Evolutionary conservation across 2,329 filamentous ascomycete genomes (phyloP), one percentile per base, ranked within the genome.

Genomic region (Paramyrothecium sp.): DNA sequence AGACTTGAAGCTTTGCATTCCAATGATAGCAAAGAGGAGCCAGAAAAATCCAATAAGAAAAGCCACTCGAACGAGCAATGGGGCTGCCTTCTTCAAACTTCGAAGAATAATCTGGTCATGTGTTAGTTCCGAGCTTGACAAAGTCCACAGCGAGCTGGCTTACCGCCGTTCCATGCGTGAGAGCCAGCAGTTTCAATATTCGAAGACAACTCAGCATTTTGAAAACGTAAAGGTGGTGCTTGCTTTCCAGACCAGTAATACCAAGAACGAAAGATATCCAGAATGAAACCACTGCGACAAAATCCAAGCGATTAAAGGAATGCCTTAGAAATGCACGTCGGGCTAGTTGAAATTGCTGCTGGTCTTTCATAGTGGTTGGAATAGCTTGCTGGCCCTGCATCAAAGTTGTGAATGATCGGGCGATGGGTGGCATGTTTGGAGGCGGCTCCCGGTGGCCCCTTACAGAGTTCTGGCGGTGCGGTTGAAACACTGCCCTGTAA

Each of bases 1-100:
- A 10, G 89, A 88, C 74, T 94, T 94, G 78, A 99, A 99, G 74
- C 91, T 97, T 71, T 99, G 96, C 21, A 99, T 90, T 7, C 95
- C 96, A 58, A 99, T 88, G 60, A 99, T 97, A 41, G 92, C 95
- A 75, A 99, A 99, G 12, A 98, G 78, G 47, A 99, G 83, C 95
- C 95, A 99, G 75, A 99, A 99, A 75, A 99, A 99, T 16, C 90
- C 85, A 63, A 99, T 92, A 21, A 99, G 80, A 69, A 99, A 97
- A 2, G 91, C 93, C 33, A 99, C 93, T 60, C 97, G 92, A 23
- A 97, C 86, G 22, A 99, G 85, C 38, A 97, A 80, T 2, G 96
- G 95, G 0, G 94, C 92, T 2, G 95, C 93, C 70, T 97, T 96
- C 71, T 99, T 99, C 59, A 99, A 74, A 82, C 94, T 98, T 71